These are phyloP conservation scores for Tylopilus intermedius DNA, from an alignment of 768 basidiomycete species.

Conservation along the genomic window DNA sequence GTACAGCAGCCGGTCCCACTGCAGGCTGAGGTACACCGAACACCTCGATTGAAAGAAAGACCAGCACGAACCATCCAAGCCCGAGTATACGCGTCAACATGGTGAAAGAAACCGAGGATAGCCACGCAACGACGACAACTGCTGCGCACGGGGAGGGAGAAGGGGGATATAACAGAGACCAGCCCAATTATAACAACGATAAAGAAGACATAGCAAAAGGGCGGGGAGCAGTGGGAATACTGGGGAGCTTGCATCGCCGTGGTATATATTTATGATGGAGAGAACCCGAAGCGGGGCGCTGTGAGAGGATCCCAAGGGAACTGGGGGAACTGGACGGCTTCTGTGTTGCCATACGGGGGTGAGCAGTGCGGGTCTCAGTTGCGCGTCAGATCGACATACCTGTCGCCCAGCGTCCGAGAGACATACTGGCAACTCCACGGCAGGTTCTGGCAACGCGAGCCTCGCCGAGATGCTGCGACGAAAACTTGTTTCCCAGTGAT, in stretches of 20 bases:
- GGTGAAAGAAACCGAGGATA: neutral
- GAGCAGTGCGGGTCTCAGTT: neutral
- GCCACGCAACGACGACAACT: neutral
- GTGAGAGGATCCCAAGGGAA: neutral
- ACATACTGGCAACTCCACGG: too few species aligned
- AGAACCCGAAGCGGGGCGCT: neutral
- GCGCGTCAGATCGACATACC: too few species aligned
- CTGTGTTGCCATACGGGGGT: neutral
- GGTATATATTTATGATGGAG: neutral
- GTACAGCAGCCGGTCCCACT: conserved; percentile 11
- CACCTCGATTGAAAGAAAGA: conserved; percentile 8
- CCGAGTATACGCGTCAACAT: conserved; percentile 6
- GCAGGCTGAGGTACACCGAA: conserved; percentile 10
- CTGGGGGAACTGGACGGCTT: too few species aligned
- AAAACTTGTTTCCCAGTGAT: too few species aligned
- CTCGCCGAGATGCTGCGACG: too few species aligned
- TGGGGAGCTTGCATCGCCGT: too few species aligned
- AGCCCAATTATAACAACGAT: too few species aligned
- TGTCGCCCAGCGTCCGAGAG: too few species aligned
- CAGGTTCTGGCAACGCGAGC: too few species aligned
- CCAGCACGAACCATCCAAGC: conserved; percentile 11
- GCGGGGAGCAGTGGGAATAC: neutral
- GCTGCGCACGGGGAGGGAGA: conserved; percentile 1
- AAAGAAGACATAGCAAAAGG: too few species aligned
- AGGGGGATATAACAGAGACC: neutral